phyloP scores from a whole-genome alignment of 805 yeast genomes.

The Candida tammaniensis region DNA sequence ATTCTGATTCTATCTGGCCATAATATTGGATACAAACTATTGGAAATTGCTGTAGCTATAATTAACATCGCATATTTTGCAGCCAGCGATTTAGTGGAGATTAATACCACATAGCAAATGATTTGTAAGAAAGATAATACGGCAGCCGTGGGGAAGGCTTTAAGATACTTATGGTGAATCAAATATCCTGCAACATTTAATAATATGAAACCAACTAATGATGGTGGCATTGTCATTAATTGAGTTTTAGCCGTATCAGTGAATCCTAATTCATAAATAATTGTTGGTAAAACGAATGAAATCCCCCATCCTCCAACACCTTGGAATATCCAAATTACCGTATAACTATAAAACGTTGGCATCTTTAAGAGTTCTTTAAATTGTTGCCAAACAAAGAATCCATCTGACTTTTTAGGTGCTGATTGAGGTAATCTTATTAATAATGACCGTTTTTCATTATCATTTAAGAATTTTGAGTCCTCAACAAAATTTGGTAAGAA shows the following conservation, averaged over 20 bases:
- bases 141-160: constrained; percentile 14
- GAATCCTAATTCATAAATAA: constrained; percentile 18
- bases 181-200: constrained; percentile 12
- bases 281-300: constrained; percentile 18
- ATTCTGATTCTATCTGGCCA: constrained; percentile 18
- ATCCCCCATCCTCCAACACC: constrained; percentile 19
- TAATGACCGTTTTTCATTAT: constrained; percentile 9
- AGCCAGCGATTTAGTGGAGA: constrained; percentile 5
- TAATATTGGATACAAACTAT: constrained; percentile 13
- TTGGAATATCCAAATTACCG: constrained; percentile 15
- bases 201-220: constrained; percentile 13
- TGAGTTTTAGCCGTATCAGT: constrained; percentile 19
- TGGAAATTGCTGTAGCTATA: constrained; percentile 15
- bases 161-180: constrained; percentile 10
- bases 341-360: constrained; percentile 14
- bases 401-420: constrained; percentile 11
- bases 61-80: constrained; percentile 14
- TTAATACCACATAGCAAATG: constrained; percentile 12
- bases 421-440: constrained; percentile 9
- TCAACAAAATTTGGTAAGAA: constrained; percentile 14
- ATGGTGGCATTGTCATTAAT: constrained; percentile 18
- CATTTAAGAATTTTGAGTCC: constrained; percentile 11
- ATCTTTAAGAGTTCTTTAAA: constrained; percentile 11
- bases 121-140: constrained; percentile 13
- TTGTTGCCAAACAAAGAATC: constrained; percentile 9